Percentiles rank a stretch among this genome's conserved stretches.
These are phyloP conservation scores for Akebia trifoliata DNA, from an alignment of 164 flowering plant species.

Conservation along the genomic window DNA sequence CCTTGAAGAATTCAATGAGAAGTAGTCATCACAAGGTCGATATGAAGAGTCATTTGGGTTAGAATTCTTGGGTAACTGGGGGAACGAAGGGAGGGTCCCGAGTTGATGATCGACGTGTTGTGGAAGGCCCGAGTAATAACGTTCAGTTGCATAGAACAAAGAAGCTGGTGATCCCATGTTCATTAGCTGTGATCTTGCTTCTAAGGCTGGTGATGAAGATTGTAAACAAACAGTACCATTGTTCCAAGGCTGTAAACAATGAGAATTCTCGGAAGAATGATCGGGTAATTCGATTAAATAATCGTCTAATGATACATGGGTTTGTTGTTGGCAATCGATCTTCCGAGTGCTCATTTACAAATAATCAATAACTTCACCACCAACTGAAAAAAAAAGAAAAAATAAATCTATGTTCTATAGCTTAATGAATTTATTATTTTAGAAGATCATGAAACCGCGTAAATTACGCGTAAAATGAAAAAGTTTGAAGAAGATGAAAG, in stretches of 20 bases:
- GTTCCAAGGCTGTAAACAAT: slow-evolving; percentile 27
- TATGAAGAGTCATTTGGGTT: slow-evolving; percentile 22
- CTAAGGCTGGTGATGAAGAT: slow-evolving; percentile 20
- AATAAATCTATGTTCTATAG: not conserved
- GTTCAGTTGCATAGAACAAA: slow-evolving; percentile 47
- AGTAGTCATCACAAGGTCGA: slow-evolving; percentile 23
- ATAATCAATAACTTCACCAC: not conserved
- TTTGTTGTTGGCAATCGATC: slow-evolving; percentile 25
- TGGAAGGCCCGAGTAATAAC: slow-evolving; percentile 36
- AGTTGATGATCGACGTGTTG: slow-evolving; percentile 28
- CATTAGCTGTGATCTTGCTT: slow-evolving; percentile 21
- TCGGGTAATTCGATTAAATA: slow-evolving; percentile 20
- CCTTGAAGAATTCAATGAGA: slow-evolving; percentile 19
- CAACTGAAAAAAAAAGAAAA: not conserved
- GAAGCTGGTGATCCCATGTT: slow-evolving; percentile 34
- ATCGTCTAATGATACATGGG: slow-evolving; percentile 24
- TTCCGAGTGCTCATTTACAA: slow-evolving; percentile 47
- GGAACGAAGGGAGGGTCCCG: slow-evolving; percentile 16
- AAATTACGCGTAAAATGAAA: slow-evolving; percentile 7
- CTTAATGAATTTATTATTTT: too few relatives aligned
- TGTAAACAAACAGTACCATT: slow-evolving; percentile 22
- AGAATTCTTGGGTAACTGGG: slow-evolving; percentile 23
- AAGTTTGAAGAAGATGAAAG: slow-evolving; percentile 17
- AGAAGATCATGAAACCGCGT: slow-evolving; percentile 10
- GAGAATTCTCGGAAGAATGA: slow-evolving; percentile 19